Evolutionary conservation across 1,284 basidiomycete species (phyloP).

Genomic region (Cryptococcus sp.): DNA sequence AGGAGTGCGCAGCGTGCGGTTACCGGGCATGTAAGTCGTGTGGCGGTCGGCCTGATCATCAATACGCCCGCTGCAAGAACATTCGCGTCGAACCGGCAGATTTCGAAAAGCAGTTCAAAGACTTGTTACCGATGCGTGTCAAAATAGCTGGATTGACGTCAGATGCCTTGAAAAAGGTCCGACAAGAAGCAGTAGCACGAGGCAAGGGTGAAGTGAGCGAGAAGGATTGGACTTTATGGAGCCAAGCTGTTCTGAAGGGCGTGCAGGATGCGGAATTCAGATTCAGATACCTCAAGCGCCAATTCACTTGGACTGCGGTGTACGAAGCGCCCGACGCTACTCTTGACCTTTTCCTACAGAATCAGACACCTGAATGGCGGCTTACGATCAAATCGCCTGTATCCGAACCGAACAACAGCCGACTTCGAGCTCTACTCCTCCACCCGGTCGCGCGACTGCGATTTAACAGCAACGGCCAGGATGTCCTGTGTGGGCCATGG

Average conservation of each 20-base stretch:
- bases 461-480: slow-evolving; percentile 41
- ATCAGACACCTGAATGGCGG: slow-evolving; percentile 80
- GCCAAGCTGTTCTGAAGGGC: slow-evolving; percentile 66
- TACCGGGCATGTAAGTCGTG: slow-evolving; percentile 81
- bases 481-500: slow-evolving; percentile 73
- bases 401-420: slow-evolving; percentile 73
- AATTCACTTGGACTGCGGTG: slow-evolving; percentile 79
- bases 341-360: slow-evolving; percentile 76
- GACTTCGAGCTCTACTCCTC: slow-evolving; percentile 71
- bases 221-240: slow-evolving; percentile 67
- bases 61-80: slow-evolving; percentile 55
- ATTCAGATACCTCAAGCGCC: slow-evolving; percentile 82
- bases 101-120: slow-evolving; percentile 76
- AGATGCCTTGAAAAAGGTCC: slow-evolving; percentile 61
- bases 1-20: slow-evolving; percentile 73
- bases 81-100: slow-evolving; percentile 62
- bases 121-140: slow-evolving; percentile 83
- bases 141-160: slow-evolving; percentile 61
- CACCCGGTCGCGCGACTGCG: slow-evolving; percentile 77
- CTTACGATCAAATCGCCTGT: slow-evolving; percentile 71
- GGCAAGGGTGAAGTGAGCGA: slow-evolving; percentile 50
- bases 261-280: slow-evolving; percentile 65
- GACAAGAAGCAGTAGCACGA: slow-evolving; percentile 32
- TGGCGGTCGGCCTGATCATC: slow-evolving; percentile 86
- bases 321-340: slow-evolving; percentile 72